These are phyloP conservation scores for Volvariella volvacea DNA, from an alignment of 1,284 basidiomycete genomes.

Conservation along the genomic window DNA sequence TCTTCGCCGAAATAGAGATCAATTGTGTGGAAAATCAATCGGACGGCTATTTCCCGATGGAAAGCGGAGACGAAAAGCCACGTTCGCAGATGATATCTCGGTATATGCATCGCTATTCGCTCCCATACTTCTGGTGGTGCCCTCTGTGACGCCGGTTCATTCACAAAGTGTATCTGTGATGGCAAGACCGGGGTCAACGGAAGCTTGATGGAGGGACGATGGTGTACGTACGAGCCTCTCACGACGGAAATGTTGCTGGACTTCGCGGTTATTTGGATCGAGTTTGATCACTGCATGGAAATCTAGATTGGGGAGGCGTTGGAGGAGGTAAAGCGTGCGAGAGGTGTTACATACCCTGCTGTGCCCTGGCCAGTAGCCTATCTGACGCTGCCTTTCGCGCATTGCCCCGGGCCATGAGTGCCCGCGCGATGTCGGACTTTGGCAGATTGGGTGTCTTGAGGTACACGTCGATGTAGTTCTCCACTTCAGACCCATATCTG, in stretches of 20 bases:
- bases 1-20: conserved; percentile 63
- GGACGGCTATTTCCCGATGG: conserved; percentile 54
- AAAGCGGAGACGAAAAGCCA: conserved; percentile 61
- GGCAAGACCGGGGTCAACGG: conserved; percentile 5
- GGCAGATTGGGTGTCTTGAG: conserved; percentile 51
- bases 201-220: neutral
- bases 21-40: conserved; percentile 56
- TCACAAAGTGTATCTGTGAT: conserved; percentile 41
- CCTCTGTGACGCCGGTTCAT: conserved; percentile 50
- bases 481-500: conserved; percentile 58
- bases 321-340: neutral
- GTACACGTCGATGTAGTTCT: conserved; percentile 59
- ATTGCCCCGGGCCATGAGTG: conserved; percentile 50
- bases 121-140: conserved; percentile 63
- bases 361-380: conserved; percentile 43
- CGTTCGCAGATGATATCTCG: conserved; percentile 55
- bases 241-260: conserved; percentile 42
- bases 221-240: conserved; percentile 32
- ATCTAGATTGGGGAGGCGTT: conserved; percentile 27
- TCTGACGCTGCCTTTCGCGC: conserved; percentile 51
- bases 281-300: conserved; percentile 51
- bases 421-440: conserved; percentile 41
- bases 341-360: conserved; percentile 36
- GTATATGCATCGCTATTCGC: conserved; percentile 50
- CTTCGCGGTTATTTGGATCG: conserved; percentile 50